Conservation (phyloP, 331 rosid genomes). For the Prunus yedoensis region DNA sequence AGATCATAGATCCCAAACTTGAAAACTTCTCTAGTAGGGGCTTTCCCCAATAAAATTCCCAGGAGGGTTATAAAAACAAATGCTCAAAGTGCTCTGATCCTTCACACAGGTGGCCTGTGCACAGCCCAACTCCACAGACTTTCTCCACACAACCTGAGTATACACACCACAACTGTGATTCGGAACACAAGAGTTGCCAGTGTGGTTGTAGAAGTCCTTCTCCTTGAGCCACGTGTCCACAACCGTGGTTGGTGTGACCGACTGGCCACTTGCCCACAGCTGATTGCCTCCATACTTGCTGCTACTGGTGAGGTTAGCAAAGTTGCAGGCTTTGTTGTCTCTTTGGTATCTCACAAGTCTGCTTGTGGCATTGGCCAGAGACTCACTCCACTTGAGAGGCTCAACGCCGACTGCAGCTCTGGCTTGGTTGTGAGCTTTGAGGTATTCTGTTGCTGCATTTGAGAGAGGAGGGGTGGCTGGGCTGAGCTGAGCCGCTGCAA, state of each 20-base stretch:
- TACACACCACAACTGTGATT: slow-evolving; percentile 70
- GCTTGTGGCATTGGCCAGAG: slow-evolving; percentile 56
- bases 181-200: slow-evolving; percentile 51
- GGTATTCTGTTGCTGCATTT: slow-evolving; percentile 45
- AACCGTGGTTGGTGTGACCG: slow-evolving; percentile 52
- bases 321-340: slow-evolving; percentile 54
- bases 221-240: slow-evolving; percentile 81
- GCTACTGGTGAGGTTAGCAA: slow-evolving; percentile 55
- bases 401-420: slow-evolving; percentile 70
- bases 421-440: slow-evolving; percentile 78
- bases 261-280: slow-evolving; percentile 45
- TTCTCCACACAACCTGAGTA: slow-evolving; percentile 88
- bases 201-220: slow-evolving; percentile 60
- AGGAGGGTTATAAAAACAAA: slow-evolving; percentile 76
- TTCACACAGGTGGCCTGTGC: slow-evolving; percentile 59
- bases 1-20: background rate
- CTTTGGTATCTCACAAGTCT: slow-evolving; percentile 65
- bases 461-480: slow-evolving; percentile 18
- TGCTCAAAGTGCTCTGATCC: slow-evolving; percentile 42
- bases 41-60: slow-evolving; percentile 61
- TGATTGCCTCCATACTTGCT: slow-evolving; percentile 82
- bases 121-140: slow-evolving; percentile 60
- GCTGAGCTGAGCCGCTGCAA: slow-evolving; percentile 11
- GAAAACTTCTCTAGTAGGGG: slow-evolving; percentile 45
- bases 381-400: slow-evolving; percentile 70